Base-by-base conservation (phyloP, 345 rosid species). In the Eucalyptus camaldulensis region DNA sequence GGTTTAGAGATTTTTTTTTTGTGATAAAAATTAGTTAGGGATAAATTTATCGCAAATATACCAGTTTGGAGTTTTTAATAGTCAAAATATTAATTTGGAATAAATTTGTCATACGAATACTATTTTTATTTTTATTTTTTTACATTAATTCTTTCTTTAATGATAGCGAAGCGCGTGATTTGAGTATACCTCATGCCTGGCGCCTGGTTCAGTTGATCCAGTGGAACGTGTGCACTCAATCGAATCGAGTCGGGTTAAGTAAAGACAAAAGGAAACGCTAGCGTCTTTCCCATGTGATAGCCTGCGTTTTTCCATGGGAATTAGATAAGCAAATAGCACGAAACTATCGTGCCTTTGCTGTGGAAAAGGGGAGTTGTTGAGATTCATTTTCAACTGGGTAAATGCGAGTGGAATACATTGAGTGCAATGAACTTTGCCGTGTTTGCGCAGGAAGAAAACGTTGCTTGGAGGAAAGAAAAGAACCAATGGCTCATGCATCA, bases 41-140 rank as follows among this genome's bases (percentile, higher is more conserved):
- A 53, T 19, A 53, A 53, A 53, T 19, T 53, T 53, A 53, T 53
- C 24, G 19, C 2, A 7, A 3, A 17, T 51, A 51, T 51, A 17
- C 0, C 0, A 51, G 2, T 51, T 51, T 17, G 3, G 22, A 50
- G 8, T 50, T 50, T 50, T 50, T 50, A 1, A 50, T 6, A 4
- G 4, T 50, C 54, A 50, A 50, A 50, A 50, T 50, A 50, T 50
- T 50, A 53, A 53, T 53, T 53, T 53, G 4, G 4, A 53, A 9
- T 53, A 53, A 53, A 53, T 17, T 3, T 7, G 0, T 53, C 4
- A 1, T 53, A 17, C 4, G 4, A 53, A 8, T 53, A 7, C 1
- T 16, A 33, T 33, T 33, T 33, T 13, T 13, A 5, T 14, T 49
- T 7, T 53, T n/a, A n/a, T n/a, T n/a, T n/a, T n/a, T n/a, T n/a